Base-by-base conservation (phyloP, 352 stramenopile genomes). In the Pythium vanterpoolii region DNA sequence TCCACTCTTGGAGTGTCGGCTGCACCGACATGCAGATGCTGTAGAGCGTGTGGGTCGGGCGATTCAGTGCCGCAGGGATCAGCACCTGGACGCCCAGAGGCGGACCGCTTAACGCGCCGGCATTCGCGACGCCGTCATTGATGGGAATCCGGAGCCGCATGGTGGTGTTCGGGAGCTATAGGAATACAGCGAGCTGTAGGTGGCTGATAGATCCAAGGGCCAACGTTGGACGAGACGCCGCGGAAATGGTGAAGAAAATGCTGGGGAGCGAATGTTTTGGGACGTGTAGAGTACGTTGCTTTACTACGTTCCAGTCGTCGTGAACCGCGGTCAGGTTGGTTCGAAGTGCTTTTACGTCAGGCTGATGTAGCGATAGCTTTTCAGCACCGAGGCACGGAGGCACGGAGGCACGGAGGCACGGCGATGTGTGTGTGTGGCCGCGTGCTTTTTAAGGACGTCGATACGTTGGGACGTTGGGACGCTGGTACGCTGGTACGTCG, bases 11-110 rank as follows among this genome's bases (percentile, higher is more conserved):
- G 44, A 71, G 69, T 16, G 79, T 89, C 36, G 83, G 82, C 64
- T 93, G 82, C 58, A 93, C 84, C 24, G 72, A 62, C 75, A 91
- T 84, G 60, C 76, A 90, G 57, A 93, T 88, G 67, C 82, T 90
- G 69, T 93, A 93, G 28, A 93, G 72, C 56, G 84, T 93, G 68
- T 93, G 84, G 24, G 79, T 86, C 30, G 84, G 84, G 8, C 84
- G 75, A 64, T 93, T 93, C 23, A 93, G 75, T 54, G 84, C 84
- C 52, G 84, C 84, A 0, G 84, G 84, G 69, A 93, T 91, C 56
- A 90, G 86, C 45, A 90, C 82, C 58, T 91, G 79, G 48, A 91
- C 82, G 45, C 81, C 81, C 48, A 64, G 30, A 7, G 56, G 34
- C 8, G 55, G 26, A 14, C 18, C 42, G 28, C 21, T 30, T 18